A percentile compares a stretch with the other conserved stretches of the same genome.
phyloP scores from a whole-genome alignment of 441 rosid species.

The Adansonia gregorii region DNA sequence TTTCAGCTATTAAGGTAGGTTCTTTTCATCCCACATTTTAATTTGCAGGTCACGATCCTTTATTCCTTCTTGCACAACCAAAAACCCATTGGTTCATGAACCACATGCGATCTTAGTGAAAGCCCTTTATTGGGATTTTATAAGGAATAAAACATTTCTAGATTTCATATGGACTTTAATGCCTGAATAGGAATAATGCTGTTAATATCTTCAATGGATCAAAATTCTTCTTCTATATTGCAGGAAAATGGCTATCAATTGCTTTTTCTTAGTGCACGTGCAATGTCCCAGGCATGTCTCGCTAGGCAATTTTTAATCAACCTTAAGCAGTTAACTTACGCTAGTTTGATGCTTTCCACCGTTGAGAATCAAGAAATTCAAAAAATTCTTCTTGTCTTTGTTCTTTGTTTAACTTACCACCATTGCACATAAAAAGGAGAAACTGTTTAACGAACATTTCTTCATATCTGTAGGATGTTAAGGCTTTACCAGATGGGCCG shows the following conservation, averaged over 20 bases:
- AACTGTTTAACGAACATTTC: conserved; percentile 15
- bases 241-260: conserved; percentile 98
- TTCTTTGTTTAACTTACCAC: conserved; percentile 6
- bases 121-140: background rate
- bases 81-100: background rate
- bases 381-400: background rate
- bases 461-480: conserved; percentile 68
- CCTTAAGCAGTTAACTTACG: conserved; percentile 76
- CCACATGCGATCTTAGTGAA: background rate
- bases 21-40: conserved; percentile 22
- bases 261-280: conserved; percentile 95
- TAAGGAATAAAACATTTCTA: background rate
- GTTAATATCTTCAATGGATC: conserved; percentile 12
- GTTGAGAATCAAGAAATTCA: conserved; percentile 14
- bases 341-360: conserved; percentile 12
- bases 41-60: conserved; percentile 19
- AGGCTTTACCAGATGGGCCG: conserved; percentile 95
- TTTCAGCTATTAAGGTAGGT: conserved; percentile 87
- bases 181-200: background rate
- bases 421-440: background rate
- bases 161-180: conserved; percentile 9
- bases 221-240: conserved; percentile 28
- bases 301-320: conserved; percentile 84
- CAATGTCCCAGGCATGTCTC: conserved; percentile 87
- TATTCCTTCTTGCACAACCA: background rate